These are phyloP conservation scores for Schizophyllum commune DNA, from an alignment of 1,284 basidiomycete genomes.

Conservation along the genomic window DNA sequence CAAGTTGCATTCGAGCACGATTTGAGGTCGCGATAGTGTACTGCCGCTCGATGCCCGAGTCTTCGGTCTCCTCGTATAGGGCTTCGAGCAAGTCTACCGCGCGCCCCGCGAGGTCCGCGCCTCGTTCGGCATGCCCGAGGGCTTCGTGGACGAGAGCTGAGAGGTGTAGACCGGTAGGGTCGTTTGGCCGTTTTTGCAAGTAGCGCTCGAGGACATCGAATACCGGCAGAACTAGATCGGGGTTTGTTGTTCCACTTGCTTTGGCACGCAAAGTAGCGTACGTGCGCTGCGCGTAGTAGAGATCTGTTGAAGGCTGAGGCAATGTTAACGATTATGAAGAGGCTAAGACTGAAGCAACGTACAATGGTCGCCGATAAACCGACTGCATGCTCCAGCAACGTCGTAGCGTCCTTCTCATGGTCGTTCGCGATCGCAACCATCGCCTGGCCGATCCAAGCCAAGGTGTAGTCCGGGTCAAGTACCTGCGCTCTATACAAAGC, in stretches of 20 bases:
- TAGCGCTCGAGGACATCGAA: conserved; percentile 82
- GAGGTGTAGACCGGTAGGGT: conserved; percentile 78
- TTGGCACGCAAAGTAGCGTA: conserved; percentile 30
- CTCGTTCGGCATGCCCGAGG: conserved; percentile 65
- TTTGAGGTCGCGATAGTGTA: conserved; percentile 83
- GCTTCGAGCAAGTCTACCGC: conserved; percentile 76
- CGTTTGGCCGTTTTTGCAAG: conserved; percentile 57
- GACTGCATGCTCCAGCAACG: conserved; percentile 80
- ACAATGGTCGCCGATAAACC: conserved; percentile 66
- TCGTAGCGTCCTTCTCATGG: conserved; percentile 54
- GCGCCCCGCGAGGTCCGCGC: conserved; percentile 49
- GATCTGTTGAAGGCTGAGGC: conserved; percentile 72
- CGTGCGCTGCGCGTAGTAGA: conserved; percentile 66
- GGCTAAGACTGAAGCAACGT: conserved; percentile 23
- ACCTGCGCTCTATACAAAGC: conserved; percentile 86
- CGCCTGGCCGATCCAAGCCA: conserved; percentile 94
- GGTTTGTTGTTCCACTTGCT: neutral
- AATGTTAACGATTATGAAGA: conserved; percentile 3
- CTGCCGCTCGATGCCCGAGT: conserved; percentile 63
- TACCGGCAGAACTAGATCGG: conserved; percentile 54
- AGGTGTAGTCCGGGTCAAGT: conserved; percentile 83
- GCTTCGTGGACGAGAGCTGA: conserved; percentile 83
- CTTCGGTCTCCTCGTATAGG: conserved; percentile 85
- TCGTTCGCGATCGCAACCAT: conserved; percentile 69
- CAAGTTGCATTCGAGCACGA: conserved; percentile 71